These are phyloP conservation scores for Micromonas pusilla DNA, from an alignment of 139 green algal species.

Conservation along the genomic window DNA sequence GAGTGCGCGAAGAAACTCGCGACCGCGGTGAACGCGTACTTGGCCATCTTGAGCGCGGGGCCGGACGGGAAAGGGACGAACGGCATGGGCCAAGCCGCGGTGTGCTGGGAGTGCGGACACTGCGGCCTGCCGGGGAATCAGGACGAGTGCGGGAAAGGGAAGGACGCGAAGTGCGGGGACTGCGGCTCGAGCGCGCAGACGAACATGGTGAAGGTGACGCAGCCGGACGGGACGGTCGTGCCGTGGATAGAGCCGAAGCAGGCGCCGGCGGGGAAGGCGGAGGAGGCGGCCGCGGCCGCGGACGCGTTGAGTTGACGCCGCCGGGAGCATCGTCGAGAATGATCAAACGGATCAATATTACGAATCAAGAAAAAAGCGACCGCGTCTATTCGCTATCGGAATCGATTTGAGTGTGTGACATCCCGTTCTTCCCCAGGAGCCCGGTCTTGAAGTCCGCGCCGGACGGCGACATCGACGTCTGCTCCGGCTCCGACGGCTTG, in stretches of 20 bases:
- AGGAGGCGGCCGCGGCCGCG: no score
- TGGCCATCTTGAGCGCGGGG: background rate
- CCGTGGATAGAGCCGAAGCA: slow-evolving; percentile 22
- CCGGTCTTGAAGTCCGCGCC: no score
- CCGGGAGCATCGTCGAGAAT: no score
- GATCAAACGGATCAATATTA: no score
- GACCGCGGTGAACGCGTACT: background rate
- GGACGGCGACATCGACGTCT: no score
- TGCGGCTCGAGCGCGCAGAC: slow-evolving; percentile 22
- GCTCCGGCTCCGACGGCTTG: no score
- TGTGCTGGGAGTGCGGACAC: slow-evolving; percentile 15
- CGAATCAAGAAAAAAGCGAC: no score
- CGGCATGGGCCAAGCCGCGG: slow-evolving; percentile 4
- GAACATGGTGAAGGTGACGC: slow-evolving; percentile 17
- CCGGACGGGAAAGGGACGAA: slow-evolving; percentile 9
- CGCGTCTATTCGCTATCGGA: no score
- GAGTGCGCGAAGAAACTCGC: background rate
- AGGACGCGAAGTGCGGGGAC: background rate
- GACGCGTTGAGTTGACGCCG: no score
- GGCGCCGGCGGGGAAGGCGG: no score
- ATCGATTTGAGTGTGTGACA: background rate
- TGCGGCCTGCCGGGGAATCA: background rate
- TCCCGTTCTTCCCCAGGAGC: no score
- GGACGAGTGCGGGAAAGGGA: background rate
- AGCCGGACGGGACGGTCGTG: slow-evolving; percentile 7